A percentile compares a stretch with the other conserved stretches of the same genome.
Evolutionary conservation across 139 green algal genomes (phyloP).

Genomic region (Volvox africanus): DNA sequence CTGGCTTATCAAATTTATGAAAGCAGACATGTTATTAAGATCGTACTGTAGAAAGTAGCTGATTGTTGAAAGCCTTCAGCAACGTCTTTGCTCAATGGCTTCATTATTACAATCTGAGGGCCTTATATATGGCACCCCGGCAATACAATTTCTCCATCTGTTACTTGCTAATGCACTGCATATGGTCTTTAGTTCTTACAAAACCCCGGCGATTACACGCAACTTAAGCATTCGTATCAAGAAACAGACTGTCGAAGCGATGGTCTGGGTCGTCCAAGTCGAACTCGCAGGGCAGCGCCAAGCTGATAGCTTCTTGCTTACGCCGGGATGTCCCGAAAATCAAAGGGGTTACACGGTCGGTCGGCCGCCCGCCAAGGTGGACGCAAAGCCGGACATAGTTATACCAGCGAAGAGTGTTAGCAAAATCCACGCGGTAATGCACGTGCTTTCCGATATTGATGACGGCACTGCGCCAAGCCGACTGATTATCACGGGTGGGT

Average conservation of each 20-base stretch:
- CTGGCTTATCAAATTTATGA: neutral
- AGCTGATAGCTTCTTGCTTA: neutral
- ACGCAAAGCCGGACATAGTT: slow-evolving; percentile 6
- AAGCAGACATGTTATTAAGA: neutral
- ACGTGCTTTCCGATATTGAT: neutral
- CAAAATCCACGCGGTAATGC: slow-evolving; percentile 24
- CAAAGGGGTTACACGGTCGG: slow-evolving; percentile 18
- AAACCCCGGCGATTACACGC: too few species aligned
- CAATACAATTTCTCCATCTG: too few species aligned
- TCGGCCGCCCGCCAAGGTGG: slow-evolving; percentile 4
- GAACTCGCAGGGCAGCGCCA: neutral
- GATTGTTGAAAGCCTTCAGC: neutral
- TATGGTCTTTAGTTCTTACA: too few species aligned
- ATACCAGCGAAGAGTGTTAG: slow-evolving; percentile 24
- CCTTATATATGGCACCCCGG: too few species aligned
- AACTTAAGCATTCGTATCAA: neutral
- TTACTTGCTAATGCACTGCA: too few species aligned
- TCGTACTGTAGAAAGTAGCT: neutral
- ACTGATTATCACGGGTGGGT: neutral
- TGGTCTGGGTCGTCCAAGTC: slow-evolving; percentile 9
- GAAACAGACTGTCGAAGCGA: neutral
- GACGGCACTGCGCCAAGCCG: neutral
- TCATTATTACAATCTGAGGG: too few species aligned
- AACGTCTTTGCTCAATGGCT: too few species aligned
- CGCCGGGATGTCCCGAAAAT: neutral